Evolutionary conservation across 2,329 filamentous ascomycete species (phyloP).

Genomic region (Pseudocercospora macadamiae): DNA sequence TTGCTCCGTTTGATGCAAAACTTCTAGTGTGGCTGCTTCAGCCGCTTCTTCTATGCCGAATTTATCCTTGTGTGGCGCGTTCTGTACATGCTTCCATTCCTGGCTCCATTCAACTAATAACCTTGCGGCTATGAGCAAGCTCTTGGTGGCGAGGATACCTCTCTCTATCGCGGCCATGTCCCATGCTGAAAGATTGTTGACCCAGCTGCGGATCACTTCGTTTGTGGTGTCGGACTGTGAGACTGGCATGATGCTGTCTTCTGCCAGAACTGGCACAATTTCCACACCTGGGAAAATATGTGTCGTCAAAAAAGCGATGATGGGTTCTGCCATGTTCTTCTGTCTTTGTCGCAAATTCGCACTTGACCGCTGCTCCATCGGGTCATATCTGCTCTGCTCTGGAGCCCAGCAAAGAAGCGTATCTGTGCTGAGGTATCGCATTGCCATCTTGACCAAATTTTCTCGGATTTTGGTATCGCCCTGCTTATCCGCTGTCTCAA

Average conservation of each 20-base stretch:
- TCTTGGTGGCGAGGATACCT: constrained; percentile 82
- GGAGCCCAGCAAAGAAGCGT: constrained; percentile 89
- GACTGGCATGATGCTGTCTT: constrained; percentile 74
- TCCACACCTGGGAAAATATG: constrained; percentile 82
- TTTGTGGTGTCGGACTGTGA: constrained; percentile 74
- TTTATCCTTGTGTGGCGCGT: constrained; percentile 41
- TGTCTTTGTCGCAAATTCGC: constrained; percentile 69
- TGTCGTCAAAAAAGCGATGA: constrained; percentile 71
- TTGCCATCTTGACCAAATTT: constrained; percentile 67
- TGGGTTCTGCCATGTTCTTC: constrained; percentile 66
- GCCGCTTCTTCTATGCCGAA: constrained; percentile 87
- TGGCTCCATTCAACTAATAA: constrained; percentile 87
- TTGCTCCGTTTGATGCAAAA: constrained; percentile 82
- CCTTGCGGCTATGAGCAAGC: constrained; percentile 74
- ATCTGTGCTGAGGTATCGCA: constrained; percentile 91
- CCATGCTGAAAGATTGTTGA: constrained; percentile 70
- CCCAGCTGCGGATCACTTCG: constrained; percentile 77
- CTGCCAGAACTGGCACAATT: constrained; percentile 79
- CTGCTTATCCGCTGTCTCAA: constrained; percentile 66
- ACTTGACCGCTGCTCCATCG: constrained; percentile 27
- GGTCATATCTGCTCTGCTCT: constrained; percentile 53
- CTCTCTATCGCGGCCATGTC: constrained; percentile 87
- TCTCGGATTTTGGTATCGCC: constrained; percentile 59
- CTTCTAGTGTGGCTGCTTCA: constrained; percentile 76
- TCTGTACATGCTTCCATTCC: constrained; percentile 61